These are phyloP conservation scores for Arthrobotrys sphaeroides DNA, from an alignment of 2,329 filamentous ascomycete genomes.

Conservation along the genomic window DNA sequence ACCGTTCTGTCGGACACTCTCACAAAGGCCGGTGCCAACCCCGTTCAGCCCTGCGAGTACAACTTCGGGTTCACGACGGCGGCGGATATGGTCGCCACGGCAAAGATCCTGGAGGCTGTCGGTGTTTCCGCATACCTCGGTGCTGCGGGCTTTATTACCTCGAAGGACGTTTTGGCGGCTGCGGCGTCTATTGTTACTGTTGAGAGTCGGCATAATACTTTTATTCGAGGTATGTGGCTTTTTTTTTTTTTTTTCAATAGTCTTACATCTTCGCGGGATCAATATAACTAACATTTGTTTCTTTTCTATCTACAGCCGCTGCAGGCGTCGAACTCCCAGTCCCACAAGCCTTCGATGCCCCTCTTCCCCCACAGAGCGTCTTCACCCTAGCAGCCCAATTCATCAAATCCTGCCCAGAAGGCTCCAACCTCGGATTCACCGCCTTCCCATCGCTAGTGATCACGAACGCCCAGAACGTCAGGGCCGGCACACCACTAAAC, in stretches of 20 bases:
- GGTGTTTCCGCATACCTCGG: constrained; percentile 78
- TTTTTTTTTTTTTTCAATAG: constrained; percentile 60
- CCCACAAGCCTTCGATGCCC: constrained; percentile 75
- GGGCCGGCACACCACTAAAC: constrained; percentile 61
- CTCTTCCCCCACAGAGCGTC: constrained; percentile 74
- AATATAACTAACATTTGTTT: neutral
- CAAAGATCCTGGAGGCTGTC: constrained; percentile 75
- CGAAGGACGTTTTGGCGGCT: constrained; percentile 70
- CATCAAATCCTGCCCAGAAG: constrained; percentile 74
- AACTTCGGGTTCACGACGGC: constrained; percentile 75
- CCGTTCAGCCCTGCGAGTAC: constrained; percentile 76
- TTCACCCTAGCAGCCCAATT: constrained; percentile 79
- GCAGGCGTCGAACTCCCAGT: constrained; percentile 65
- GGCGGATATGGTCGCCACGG: constrained; percentile 73
- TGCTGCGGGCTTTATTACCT: constrained; percentile 72
- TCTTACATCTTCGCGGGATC: no score
- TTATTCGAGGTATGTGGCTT: constrained; percentile 72
- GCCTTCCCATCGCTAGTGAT: constrained; percentile 68
- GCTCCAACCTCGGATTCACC: constrained; percentile 71
- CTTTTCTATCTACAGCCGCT: constrained; percentile 21
- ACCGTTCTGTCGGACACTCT: constrained; percentile 70
- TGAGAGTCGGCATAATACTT: constrained; percentile 77
- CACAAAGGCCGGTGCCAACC: constrained; percentile 70
- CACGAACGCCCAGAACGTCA: constrained; percentile 53
- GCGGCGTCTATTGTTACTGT: constrained; percentile 77